phyloP scores from a whole-genome alignment of 225 moss, liverwort and hornwort genomes.

The Marchantia polymorpha region DNA sequence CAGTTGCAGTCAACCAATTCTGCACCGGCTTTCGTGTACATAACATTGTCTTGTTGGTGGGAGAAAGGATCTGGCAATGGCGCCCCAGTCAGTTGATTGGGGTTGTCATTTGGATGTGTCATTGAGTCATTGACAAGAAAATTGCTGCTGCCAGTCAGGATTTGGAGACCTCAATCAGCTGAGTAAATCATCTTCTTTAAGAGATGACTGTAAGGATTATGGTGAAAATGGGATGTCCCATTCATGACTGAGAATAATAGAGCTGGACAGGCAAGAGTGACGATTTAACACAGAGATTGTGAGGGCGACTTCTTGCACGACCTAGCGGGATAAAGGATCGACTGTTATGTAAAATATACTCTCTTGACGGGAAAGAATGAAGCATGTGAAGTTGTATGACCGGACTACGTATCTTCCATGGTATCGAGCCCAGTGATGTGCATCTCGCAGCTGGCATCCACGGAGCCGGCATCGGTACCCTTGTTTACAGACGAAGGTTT shows the following conservation, averaged over 20 bases:
- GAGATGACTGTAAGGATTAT: conserved; percentile 20
- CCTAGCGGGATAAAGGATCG: conserved; percentile 9
- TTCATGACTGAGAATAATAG: conserved; percentile 16
- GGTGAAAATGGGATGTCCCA: conserved; percentile 14
- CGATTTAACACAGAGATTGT: not conserved
- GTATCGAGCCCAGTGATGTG: conserved; percentile 48
- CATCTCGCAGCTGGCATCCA: conserved; percentile 37
- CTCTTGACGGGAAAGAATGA: conserved; percentile 4
- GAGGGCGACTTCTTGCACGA: conserved; percentile 12
- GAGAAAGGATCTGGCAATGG: conserved; percentile 5
- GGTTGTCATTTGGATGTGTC: not conserved
- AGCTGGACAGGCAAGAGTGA: conserved; percentile 3
- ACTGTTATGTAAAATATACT: conserved; percentile 12
- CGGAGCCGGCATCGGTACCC: conserved; percentile 26
- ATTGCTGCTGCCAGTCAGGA: conserved; percentile 10
- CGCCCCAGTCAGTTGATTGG: conserved; percentile 8
- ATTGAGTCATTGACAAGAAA: conserved; percentile 9
- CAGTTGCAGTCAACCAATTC: conserved; percentile 2
- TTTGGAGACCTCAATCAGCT: conserved; percentile 6
- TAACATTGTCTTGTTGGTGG: conserved; percentile 17
- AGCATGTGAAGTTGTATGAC: not conserved
- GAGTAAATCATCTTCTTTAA: conserved; percentile 1
- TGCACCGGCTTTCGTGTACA: conserved; percentile 22
- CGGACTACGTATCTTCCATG: conserved; percentile 40
- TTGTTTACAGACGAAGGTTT: conserved; percentile 32